Percentiles rank a stretch among this genome's conserved stretches.
Evolutionary conservation across 1,139 yeast species (phyloP).

Genomic region (Taphrina sp.): DNA sequence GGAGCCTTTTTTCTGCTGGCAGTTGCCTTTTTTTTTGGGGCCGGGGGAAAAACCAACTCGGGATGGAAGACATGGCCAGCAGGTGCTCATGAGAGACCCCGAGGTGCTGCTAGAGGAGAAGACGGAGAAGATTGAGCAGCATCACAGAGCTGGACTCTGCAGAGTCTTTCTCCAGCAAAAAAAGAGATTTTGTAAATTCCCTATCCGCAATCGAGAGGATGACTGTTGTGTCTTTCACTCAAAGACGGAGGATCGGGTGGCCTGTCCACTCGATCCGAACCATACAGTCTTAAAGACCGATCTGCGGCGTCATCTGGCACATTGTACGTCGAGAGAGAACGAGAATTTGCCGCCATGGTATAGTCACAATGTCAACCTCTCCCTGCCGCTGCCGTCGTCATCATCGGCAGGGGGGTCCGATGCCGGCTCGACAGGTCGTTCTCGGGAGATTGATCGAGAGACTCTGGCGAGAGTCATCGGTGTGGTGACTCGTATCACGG

Average conservation of each 20-base stretch:
- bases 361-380: background rate
- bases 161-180: background rate
- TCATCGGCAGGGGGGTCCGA: background rate
- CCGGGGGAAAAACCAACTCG: no score
- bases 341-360: conserved; percentile 1
- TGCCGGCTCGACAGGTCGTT: background rate
- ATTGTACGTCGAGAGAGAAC: conserved; percentile 1
- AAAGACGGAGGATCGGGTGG: background rate
- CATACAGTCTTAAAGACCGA: background rate
- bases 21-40: no score
- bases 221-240: conserved; percentile 8
- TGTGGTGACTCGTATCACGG: background rate
- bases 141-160: no score
- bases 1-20: no score
- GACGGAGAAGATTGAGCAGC: no score
- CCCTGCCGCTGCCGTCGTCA: background rate
- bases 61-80: no score
- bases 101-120: no score
- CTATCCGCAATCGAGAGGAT: background rate
- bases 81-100: no score
- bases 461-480: background rate
- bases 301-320: background rate
- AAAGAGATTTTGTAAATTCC: conserved; percentile 9
- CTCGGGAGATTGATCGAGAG: background rate
- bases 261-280: conserved; percentile 19